A percentile compares a stretch with the other conserved stretches of the same genome.
Conservation (phyloP, 768 basidiomycete genomes). For the Gautieria morchelliformis region DNA sequence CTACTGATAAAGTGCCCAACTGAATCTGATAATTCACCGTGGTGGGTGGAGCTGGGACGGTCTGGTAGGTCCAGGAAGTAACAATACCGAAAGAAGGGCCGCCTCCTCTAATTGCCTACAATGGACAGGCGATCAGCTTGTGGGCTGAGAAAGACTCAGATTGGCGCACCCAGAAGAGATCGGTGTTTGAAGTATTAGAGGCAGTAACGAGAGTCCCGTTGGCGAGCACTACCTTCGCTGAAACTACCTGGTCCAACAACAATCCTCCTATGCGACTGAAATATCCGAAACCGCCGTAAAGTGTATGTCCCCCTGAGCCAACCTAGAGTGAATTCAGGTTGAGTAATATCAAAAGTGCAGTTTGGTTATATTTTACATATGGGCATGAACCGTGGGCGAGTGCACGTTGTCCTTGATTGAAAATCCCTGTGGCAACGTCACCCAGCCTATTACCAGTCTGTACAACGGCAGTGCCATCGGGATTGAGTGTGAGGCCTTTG, state of each 20-base stretch:
- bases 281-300: constrained; percentile 14
- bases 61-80: constrained; percentile 16
- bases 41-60: constrained; percentile 14
- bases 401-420: constrained; percentile 13
- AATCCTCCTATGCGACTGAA: constrained; percentile 16
- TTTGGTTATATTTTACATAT: constrained; percentile 1
- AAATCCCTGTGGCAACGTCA: constrained; percentile 12
- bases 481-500: constrained; percentile 15
- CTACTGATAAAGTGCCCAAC: constrained; percentile 5
- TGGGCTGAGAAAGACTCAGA: not conserved
- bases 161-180: constrained; percentile 19
- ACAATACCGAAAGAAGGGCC: constrained; percentile 20
- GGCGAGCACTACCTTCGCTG: constrained; percentile 12
- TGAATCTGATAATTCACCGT: constrained; percentile 11
- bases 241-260: constrained; percentile 15
- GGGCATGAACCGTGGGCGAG: constrained; percentile 16
- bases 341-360: not conserved
- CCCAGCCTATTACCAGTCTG: constrained; percentile 14
- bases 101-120: constrained; percentile 17
- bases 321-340: constrained; percentile 11
- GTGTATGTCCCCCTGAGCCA: constrained; percentile 16
- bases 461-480: constrained; percentile 9
- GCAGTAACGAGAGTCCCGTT: constrained; percentile 9
- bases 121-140: not conserved
- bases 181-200: constrained; percentile 8